Evolutionary conservation across 208 protist species (phyloP), one percentile per base, ranked within the genome.

Genomic region (Herpetomonas tarakana): DNA sequence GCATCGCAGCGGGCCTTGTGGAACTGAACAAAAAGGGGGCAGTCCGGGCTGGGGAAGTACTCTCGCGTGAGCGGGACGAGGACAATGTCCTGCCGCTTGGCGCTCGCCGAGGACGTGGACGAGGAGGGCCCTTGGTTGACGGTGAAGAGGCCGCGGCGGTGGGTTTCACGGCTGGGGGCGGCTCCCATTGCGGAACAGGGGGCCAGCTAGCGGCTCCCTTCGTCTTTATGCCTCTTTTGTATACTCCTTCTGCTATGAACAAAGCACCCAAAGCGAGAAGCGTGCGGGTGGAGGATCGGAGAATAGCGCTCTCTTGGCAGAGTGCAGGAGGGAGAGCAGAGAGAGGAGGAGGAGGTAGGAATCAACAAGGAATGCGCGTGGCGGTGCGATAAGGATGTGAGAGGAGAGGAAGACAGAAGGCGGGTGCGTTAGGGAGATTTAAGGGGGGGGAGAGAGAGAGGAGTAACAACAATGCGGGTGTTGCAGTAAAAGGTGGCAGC

Each of bases 11-110:
- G 81, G 1, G 83, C 79, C 56, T 77, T 70, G 67, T 91, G 79
- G 47, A 93, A 91, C 74, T 91, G 87, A 58, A 86, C 69, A 41
- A 93, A 93, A 7, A 93, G 73, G 0, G 87, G 69, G 35, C 87
- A 93, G 62, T 93, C 83, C 0, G 80, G 76, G 2, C 59, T 75
- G 0, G 87, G 83, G 45, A 93, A 93, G 64, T 81, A 93, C 54
- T 88, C 78, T 49, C 76, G 75, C 0, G 83, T 91, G 31, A 93
- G 81, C 0, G 87, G 87, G 27, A 93, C 82, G 14, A 93, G 65
- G 16, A 93, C 76, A 47, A 93, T 83, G 22, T 85, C 80, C 18
- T 85, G 74, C 46, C 67, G 59, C 38, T 81, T 77, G 57, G 51
- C 67, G 52, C 19, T 41, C n/a, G 22, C 57, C 3, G 22, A 6